Evolutionary conservation across 2,329 filamentous ascomycete genomes (phyloP).

Genomic region (Fusarium ambrosium): DNA sequence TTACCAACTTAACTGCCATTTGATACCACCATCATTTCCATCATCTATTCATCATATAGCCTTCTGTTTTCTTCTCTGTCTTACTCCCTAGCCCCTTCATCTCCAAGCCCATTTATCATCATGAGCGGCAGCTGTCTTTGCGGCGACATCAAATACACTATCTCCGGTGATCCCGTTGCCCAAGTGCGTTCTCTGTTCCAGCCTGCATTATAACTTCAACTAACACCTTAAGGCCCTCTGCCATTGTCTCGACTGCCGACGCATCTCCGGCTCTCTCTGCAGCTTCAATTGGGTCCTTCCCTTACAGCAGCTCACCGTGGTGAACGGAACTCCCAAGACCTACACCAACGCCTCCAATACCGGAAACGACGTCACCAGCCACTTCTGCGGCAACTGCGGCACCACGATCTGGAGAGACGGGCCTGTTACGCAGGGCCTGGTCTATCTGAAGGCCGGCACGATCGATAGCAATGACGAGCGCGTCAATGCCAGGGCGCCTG

Average conservation of each 20-base stretch:
- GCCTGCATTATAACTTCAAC: neutral
- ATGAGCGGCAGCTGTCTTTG: neutral
- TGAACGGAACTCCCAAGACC: neutral
- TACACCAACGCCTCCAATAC: neutral
- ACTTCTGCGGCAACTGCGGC: neutral
- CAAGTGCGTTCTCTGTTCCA: neutral
- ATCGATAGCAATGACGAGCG: neutral
- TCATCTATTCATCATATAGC: neutral
- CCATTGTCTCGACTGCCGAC: neutral
- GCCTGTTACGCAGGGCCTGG: neutral
- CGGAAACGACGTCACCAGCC: neutral
- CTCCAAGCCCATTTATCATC: neutral
- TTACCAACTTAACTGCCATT: neutral
- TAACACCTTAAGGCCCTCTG: neutral
- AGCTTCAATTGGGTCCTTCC: neutral
- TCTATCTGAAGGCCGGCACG: neutral
- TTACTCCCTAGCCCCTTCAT: neutral
- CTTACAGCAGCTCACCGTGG: neutral
- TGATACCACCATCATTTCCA: neutral
- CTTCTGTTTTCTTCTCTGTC: neutral
- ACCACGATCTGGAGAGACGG: neutral
- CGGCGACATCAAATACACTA: neutral
- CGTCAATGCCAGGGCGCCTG: neutral
- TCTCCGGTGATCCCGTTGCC: neutral
- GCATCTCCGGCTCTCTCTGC: neutral